Base-by-base conservation (phyloP, 805 yeast genomes). In the Wickerhamomyces queroliae region DNA sequence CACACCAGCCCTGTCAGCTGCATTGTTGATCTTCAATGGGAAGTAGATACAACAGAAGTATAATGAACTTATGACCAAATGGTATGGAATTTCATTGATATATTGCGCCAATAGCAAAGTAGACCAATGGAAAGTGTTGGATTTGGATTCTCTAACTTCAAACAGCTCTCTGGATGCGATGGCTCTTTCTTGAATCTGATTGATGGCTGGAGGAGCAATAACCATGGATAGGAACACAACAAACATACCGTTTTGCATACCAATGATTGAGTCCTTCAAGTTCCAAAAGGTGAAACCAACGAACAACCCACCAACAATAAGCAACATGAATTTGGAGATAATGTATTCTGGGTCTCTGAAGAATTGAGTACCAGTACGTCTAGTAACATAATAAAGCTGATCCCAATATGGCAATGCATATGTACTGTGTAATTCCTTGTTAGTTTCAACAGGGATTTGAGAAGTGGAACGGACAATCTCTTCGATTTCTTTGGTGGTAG, bases 251-350 rank as follows among this genome's bases (percentile, higher is more conserved):
- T 80, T 72, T 55, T 71, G 80, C 53, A 80, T 64, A 44, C 84
- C 85, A 38, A 70, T 66, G 32, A 74, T 49, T 20, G 74, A 58
- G 37, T 65, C 62, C 42, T 69, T 73, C 30, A 79, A 72, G 43
- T 78, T 69, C 70, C 74, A 80, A 62, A 80, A 85, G 1, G 82
- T 68, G 57, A 86, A 85, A 26, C 95, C 95, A 46, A 80, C 73
- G 53, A 83, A 78, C 9, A 84, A 50, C 35, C 86, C 77, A 31
- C 78, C 69, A 21, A 75, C 61, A 33, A 72, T 61, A 42, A 67
- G 64, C 50, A 78, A 61, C 41, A 65, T 59, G 18, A 76, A 48
- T 62, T 83, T 84, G 31, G 90, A 67, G 56, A 69, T 65, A 45
- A 83, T 68, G 54, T 83, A 82, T 25, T 63, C 53, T 10, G 80